Evolutionary conservation across 2,329 filamentous ascomycete genomes (phyloP).

Genomic region (Stemphylium vesicarium): DNA sequence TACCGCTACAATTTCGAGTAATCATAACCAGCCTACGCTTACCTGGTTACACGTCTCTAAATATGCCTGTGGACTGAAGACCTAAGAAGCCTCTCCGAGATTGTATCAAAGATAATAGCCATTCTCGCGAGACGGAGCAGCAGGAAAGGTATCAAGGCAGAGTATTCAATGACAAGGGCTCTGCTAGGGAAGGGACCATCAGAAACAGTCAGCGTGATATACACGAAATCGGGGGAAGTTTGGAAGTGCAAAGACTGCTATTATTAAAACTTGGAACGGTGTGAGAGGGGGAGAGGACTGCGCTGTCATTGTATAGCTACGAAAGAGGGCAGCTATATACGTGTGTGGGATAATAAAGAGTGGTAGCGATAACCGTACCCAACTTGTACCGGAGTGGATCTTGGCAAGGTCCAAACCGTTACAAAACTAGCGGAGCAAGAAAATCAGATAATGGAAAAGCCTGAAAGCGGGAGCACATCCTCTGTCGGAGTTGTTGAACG

Average conservation of each 20-base stretch:
- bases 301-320: no score
- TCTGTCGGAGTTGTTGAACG: no score
- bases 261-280: no score
- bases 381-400: no score
- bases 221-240: conserved; percentile 13
- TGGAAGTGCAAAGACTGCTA: conserved; percentile 17
- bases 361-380: no score
- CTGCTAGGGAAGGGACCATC: not conserved
- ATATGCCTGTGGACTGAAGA: conserved; percentile 6
- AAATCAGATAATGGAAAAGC: conserved; percentile 13
- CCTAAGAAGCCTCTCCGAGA: conserved; percentile 5
- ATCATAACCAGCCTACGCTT: not conserved
- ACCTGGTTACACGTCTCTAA: conserved; percentile 2
- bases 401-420: no score
- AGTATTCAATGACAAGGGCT: conserved; percentile 15
- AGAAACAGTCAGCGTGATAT: conserved; percentile 7
- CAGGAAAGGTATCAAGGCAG: conserved; percentile 10
- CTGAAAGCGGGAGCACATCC: not conserved
- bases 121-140: conserved; percentile 10
- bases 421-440: conserved; percentile 21
- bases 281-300: no score
- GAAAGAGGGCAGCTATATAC: no score
- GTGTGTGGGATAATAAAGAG: no score
- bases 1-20: conserved; percentile 6
- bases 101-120: conserved; percentile 12